Percentiles rank a stretch among this genome's conserved stretches.
Conservation (phyloP, 1,284 basidiomycete genomes). For the Cutaneotrichosporon sp. region DNA sequence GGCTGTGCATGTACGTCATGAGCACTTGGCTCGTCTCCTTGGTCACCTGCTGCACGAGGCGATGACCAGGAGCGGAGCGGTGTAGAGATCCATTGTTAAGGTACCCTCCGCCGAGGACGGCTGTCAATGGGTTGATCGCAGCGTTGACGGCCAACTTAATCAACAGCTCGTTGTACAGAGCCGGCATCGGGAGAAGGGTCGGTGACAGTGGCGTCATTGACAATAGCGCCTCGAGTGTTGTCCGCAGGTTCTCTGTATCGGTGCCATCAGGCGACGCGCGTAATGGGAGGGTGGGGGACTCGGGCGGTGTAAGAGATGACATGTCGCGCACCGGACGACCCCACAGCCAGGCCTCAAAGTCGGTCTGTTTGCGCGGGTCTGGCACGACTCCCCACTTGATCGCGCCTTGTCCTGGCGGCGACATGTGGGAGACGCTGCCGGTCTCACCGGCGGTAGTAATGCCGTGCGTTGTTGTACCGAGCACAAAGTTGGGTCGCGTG, state of each 20-base stretch:
- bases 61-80: constrained; percentile 53
- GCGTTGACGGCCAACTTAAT: constrained; percentile 83
- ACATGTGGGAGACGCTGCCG: constrained; percentile 59
- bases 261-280: constrained; percentile 60
- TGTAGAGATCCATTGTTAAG: constrained; percentile 77
- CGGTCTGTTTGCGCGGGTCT: constrained; percentile 58
- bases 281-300: constrained; percentile 44
- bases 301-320: constrained; percentile 29
- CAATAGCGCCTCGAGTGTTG: constrained; percentile 67
- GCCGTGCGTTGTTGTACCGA: constrained; percentile 81
- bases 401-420: constrained; percentile 58
- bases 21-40: constrained; percentile 65
- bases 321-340: constrained; percentile 17
- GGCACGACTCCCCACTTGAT: constrained; percentile 78
- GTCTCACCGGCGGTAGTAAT: constrained; percentile 37
- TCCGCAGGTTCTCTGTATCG: constrained; percentile 56
- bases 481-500: constrained; percentile 77
- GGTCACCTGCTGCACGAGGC: constrained; percentile 60
- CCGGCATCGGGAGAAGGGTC: constrained; percentile 67
- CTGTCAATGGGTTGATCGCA: constrained; percentile 84
- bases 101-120: constrained; percentile 61
- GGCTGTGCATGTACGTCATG: constrained; percentile 54
- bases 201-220: constrained; percentile 62
- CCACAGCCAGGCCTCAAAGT: constrained; percentile 40
- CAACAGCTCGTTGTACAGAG: constrained; percentile 70